Conservation (phyloP, 2,329 filamentous ascomycete genomes). For the Geosmithia morbida region DNA sequence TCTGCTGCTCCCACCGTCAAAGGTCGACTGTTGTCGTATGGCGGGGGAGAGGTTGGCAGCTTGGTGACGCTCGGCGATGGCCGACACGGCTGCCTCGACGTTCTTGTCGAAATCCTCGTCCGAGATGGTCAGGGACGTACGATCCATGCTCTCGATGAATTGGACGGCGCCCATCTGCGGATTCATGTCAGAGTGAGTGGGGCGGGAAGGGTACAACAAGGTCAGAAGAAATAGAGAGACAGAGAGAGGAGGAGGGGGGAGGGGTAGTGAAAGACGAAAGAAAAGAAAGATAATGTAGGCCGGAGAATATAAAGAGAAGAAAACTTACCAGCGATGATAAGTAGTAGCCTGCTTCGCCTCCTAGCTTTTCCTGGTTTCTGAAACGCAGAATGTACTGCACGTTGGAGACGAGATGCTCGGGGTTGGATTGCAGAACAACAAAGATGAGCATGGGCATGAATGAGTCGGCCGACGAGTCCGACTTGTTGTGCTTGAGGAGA, state of each 20-base stretch:
- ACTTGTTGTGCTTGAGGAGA: slow-evolving; percentile 79
- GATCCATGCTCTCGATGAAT: slow-evolving; percentile 92
- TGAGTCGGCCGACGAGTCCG: slow-evolving; percentile 88
- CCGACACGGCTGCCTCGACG: slow-evolving; percentile 91
- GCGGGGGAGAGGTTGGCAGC: slow-evolving; percentile 9
- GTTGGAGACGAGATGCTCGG: slow-evolving; percentile 90
- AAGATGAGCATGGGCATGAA: slow-evolving; percentile 94
- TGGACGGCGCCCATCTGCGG: slow-evolving; percentile 77
- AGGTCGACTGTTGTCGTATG: slow-evolving; percentile 27
- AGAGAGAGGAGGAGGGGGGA: not conserved
- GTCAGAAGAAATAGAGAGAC: too few relatives aligned
- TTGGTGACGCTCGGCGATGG: slow-evolving; percentile 82
- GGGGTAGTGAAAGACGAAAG: too few relatives aligned
- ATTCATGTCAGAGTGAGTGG: too few relatives aligned
- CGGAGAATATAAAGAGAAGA: not conserved
- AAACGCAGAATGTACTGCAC: slow-evolving; percentile 97
- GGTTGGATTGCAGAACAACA: slow-evolving; percentile 86
- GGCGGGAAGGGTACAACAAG: too few relatives aligned
- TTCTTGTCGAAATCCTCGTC: slow-evolving; percentile 93
- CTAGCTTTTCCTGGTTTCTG: slow-evolving; percentile 91
- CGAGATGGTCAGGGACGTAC: slow-evolving; percentile 81
- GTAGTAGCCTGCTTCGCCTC: slow-evolving; percentile 96
- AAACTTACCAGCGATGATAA: slow-evolving; percentile 69
- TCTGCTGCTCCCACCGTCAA: slow-evolving; percentile 28
- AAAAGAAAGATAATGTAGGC: too few relatives aligned